Conservation (phyloP, 495 filamentous ascomycete species). For the Neohortaea acidophila region DNA sequence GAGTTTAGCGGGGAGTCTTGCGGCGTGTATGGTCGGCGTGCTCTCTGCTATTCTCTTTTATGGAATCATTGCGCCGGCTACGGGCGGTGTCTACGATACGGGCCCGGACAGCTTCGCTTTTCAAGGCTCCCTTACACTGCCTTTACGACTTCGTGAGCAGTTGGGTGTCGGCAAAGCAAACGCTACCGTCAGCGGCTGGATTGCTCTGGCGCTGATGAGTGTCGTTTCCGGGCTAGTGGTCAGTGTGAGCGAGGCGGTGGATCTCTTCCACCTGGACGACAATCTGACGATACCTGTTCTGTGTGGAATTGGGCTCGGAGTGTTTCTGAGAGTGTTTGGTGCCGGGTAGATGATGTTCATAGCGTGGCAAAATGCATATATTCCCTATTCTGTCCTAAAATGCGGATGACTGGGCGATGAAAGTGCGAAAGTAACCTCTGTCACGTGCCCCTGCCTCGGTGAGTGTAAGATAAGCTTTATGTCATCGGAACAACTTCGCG, state of each 20-base stretch:
- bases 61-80: constrained; percentile 54
- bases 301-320: constrained; percentile 81
- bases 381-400: too few species aligned
- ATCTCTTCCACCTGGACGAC: constrained; percentile 87
- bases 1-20: constrained; percentile 74
- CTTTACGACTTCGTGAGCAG: constrained; percentile 29
- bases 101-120: constrained; percentile 64
- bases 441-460: too few species aligned
- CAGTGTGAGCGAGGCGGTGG: constrained; percentile 74
- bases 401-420: too few species aligned
- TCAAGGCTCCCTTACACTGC: constrained; percentile 52
- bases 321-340: constrained; percentile 78
- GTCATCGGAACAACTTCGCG: too few species aligned
- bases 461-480: too few species aligned
- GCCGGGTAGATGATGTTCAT: neutral
- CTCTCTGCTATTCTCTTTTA: constrained; percentile 71
- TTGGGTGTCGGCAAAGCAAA: constrained; percentile 29
- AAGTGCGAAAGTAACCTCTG: too few species aligned
- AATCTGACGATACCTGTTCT: constrained; percentile 92
- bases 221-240: constrained; percentile 76
- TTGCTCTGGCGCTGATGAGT: constrained; percentile 74
- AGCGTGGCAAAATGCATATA: neutral
- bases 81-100: constrained; percentile 29
- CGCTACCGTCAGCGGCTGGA: constrained; percentile 43
- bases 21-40: constrained; percentile 68